A percentile compares a stretch with the other conserved stretches of the same genome.
Evolutionary conservation across 768 basidiomycete species (phyloP).

Genomic region (Phaffia australis): DNA sequence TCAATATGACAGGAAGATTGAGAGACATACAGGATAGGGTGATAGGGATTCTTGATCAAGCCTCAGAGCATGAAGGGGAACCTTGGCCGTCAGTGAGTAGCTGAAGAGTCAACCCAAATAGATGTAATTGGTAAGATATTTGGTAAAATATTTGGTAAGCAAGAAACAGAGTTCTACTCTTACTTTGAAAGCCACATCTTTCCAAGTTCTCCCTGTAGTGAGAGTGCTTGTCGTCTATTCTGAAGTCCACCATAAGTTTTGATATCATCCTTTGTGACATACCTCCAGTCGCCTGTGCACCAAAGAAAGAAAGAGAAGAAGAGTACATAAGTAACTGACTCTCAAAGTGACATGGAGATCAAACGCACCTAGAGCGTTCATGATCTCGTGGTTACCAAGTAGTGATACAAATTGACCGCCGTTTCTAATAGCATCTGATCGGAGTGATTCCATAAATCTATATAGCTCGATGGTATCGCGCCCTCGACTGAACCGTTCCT

Average conservation of each 20-base stretch:
- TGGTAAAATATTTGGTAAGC: slow-evolving; percentile 50
- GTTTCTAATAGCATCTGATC: slow-evolving; percentile 44
- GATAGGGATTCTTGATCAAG: slow-evolving; percentile 23
- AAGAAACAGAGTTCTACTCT: neutral
- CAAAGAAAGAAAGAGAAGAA: neutral
- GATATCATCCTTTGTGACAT: slow-evolving; percentile 71
- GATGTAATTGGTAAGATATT: neutral
- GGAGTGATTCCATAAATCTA: slow-evolving; percentile 68
- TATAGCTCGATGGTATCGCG: slow-evolving; percentile 83
- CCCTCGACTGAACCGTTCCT: slow-evolving; percentile 48
- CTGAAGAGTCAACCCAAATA: slow-evolving; percentile 43
- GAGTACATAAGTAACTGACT: neutral
- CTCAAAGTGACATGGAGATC: slow-evolving; percentile 3
- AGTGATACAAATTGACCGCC: slow-evolving; percentile 1
- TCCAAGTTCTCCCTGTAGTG: slow-evolving; percentile 61
- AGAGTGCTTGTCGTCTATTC: slow-evolving; percentile 60
- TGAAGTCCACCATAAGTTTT: slow-evolving; percentile 65
- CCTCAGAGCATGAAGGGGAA: slow-evolving; percentile 51
- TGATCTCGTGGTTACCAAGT: slow-evolving; percentile 85
- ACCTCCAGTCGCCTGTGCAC: slow-evolving; percentile 77
- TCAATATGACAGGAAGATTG: neutral
- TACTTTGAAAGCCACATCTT: slow-evolving; percentile 77
- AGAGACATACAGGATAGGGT: neutral
- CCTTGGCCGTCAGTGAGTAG: slow-evolving; percentile 47
- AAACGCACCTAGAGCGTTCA: slow-evolving; percentile 66